Base-by-base conservation (phyloP, 148 eudicot species). In the Nepenthes mirabilis region DNA sequence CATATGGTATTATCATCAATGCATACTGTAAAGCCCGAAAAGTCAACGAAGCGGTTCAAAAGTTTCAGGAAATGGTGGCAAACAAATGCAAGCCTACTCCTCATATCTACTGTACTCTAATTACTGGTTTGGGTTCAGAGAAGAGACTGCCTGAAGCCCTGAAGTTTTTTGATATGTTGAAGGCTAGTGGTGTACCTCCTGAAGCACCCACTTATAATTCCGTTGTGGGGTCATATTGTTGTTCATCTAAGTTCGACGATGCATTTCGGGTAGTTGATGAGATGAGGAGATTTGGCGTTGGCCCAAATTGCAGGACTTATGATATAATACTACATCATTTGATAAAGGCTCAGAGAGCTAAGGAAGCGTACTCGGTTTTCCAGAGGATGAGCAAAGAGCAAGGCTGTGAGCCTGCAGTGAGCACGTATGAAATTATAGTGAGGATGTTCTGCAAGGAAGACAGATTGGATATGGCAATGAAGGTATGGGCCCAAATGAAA, bases 161-260 rank as follows among this genome's bases (percentile, higher is more conserved):
- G 23, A 55, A 80, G 77, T 78, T 74, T 36, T 91, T 83, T 57
- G 84, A 83, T 72, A 60, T 78, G 68, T 77, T 80, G 9, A 87
- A 83, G 65, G 70, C 68, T 14, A 63, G 65, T 47, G 83, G 81
- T 43, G 71, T 72, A 43, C 37, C 14, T 36, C 79, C 74, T n/a
- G 93, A 91, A 67, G 75, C 82, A 49, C 93, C 90, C 23, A 85
- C 88, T 69, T 91, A 81, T 65, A 91, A 91, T 69, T 85, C 97
- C 0, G 74, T 91, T 33, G 86, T 91, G 36, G 88, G 93, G 60
- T 77, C 95, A 8, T 91, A 73, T 67, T 91, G 97, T 69, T 82
- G 82, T 82, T 83, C 90, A 2, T n/a, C 53, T 62, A 78, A 70
- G 47, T 83, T 83, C 43, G 70, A 79, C 58, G 95, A 91, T 66